Percentiles rank a stretch among this genome's conserved stretches.
These are phyloP conservation scores for Wickerhamiella azyma DNA, from an alignment of 805 yeast species.

Conservation along the genomic window DNA sequence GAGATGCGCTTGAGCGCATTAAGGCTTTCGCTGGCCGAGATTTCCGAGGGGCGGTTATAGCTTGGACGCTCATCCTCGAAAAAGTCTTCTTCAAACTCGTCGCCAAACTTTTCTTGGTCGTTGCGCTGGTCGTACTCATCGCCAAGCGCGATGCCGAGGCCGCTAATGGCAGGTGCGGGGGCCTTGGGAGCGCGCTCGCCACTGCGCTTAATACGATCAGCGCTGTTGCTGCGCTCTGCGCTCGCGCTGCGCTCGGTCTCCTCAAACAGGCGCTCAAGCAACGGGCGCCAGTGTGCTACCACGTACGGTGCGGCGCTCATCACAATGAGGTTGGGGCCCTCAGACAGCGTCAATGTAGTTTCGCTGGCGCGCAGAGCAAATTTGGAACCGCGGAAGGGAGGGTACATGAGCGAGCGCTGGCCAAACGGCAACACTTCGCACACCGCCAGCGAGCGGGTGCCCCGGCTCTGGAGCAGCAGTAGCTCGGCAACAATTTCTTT, in stretches of 20 bases:
- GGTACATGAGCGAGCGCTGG: conserved; percentile 10
- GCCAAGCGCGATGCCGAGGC: conserved; percentile 6
- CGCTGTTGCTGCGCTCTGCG: no score
- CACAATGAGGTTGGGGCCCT: not conserved
- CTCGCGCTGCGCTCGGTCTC: no score
- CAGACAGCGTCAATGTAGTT: not conserved
- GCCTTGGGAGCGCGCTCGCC: not conserved
- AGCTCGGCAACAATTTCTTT: conserved; percentile 7
- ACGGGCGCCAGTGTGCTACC: conserved; percentile 4
- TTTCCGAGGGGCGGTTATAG: not conserved
- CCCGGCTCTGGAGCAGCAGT: conserved; percentile 7
- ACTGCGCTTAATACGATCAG: not conserved
- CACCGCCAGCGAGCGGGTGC: conserved; percentile 7
- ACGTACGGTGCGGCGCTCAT: conserved; percentile 6
- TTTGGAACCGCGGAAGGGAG: conserved; percentile 9
- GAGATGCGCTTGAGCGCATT: conserved; percentile 7
- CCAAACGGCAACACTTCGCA: conserved; percentile 9
- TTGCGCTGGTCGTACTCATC: conserved; percentile 3
- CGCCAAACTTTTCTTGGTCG: conserved; percentile 6
- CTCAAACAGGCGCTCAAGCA: not conserved
- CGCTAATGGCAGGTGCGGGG: not conserved
- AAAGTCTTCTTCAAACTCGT: conserved; percentile 2
- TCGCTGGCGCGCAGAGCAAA: not conserved
- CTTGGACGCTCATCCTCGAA: not conserved
- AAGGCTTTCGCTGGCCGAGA: not conserved